Evolutionary conservation across 495 filamentous ascomycete genomes (phyloP).

Genomic region (Sphaerosporella brunnea): DNA sequence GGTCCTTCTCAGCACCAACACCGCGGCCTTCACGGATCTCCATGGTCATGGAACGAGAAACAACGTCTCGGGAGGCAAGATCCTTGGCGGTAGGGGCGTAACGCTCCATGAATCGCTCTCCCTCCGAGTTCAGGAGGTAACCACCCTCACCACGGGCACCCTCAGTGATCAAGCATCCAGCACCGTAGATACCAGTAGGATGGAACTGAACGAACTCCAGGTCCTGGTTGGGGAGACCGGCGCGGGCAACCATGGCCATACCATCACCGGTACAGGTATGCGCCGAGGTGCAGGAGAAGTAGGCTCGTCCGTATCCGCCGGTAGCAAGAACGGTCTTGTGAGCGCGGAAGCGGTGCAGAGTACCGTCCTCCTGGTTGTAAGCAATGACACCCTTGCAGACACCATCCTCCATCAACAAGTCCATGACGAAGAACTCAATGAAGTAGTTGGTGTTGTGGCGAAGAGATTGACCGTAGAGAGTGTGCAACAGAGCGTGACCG

Average conservation of each 20-base stretch:
- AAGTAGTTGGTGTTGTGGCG: slow-evolving; percentile 98
- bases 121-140: slow-evolving; percentile 88
- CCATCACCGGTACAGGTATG: slow-evolving; percentile 97
- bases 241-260: slow-evolving; percentile 96
- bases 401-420: slow-evolving; percentile 91
- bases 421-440: slow-evolving; percentile 94
- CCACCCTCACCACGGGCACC: slow-evolving; percentile 96
- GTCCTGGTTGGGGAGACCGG: slow-evolving; percentile 95
- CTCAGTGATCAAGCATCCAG: slow-evolving; percentile 95
- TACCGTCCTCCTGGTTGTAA: slow-evolving; percentile 97
- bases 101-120: slow-evolving; percentile 97
- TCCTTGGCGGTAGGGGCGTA: slow-evolving; percentile 97
- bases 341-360: slow-evolving; percentile 85
- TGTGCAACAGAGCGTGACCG: slow-evolving; percentile 90
- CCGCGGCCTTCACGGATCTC: slow-evolving; percentile 94
- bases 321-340: slow-evolving; percentile 92
- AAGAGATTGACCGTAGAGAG: slow-evolving; percentile 92
- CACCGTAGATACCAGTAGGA: slow-evolving; percentile 97
- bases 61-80: slow-evolving; percentile 80
- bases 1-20: slow-evolving; percentile 89
- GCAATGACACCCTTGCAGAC: slow-evolving; percentile 89
- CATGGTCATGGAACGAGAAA: slow-evolving; percentile 90
- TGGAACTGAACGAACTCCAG: slow-evolving; percentile 99
- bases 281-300: slow-evolving; percentile 93
- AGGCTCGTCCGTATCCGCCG: slow-evolving; percentile 89